Base-by-base conservation (phyloP, 805 yeast species). In the Metschnikowia sp. region DNA sequence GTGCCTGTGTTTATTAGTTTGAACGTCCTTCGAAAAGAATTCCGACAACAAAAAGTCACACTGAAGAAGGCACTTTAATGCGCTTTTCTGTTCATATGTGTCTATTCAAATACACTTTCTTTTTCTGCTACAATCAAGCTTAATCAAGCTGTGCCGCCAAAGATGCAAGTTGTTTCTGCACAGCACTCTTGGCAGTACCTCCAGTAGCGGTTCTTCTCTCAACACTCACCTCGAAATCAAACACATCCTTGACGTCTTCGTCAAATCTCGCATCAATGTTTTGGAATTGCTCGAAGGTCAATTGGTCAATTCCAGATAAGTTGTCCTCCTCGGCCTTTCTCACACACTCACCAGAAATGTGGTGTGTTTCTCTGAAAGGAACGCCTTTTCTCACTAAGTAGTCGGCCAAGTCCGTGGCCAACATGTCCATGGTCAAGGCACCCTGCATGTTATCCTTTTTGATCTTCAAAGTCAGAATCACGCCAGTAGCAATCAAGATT, bases 291-390 rank as follows among this genome's bases (percentile, higher is more conserved):
- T 78, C 86, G 43, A 88, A 65, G 4, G 86, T 68, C 60, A 94
- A 75, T 65, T 90, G 73, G 67, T 94, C 98, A 64, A 94, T 94
- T 44, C 97, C 97, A 8, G 84, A 72, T 37, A 88, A 72, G 18
- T 78, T 78, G 50, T 76, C 69, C 51, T 81, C 91, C 73, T 94
- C 99, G 6, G 98, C 97, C 39, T 72, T 68, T 53, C 96, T 83
- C 39, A 94, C 99, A 72, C 97, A 94, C 68, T 90, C 96, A 48
- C 99, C 99, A 7, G 97, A 89, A 52, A 94, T 94, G 68, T 94
- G 98, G 72, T 94, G 99, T 1, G 99, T 94, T 72, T 94, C 98
- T 76, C 99, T 88, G 75, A 94, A 94, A 48, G 99, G 99, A 56
- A 94, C 99, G 51, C 99, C 99, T 68, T 86, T 91, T 74, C 97